phyloP scores from a whole-genome alignment of 2,329 filamentous ascomycete species.

The Cladophialophora psammophila region DNA sequence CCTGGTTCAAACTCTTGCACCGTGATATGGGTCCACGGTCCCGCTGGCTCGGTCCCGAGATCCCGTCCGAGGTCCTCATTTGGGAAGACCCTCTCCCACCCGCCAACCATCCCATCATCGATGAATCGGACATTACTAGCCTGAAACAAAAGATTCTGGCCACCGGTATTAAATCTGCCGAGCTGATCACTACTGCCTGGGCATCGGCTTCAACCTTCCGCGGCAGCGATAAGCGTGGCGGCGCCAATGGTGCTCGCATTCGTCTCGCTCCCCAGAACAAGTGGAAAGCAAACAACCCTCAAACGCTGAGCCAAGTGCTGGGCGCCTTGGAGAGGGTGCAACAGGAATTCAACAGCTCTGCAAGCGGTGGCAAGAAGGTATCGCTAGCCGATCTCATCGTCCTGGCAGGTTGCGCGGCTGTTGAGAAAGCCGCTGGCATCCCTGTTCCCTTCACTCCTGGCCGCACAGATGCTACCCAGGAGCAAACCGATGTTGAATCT shows the following conservation, averaged over 20 bases:
- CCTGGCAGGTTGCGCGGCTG: conserved; percentile 71
- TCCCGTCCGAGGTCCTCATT: conserved; percentile 71
- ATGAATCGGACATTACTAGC: conserved; percentile 67
- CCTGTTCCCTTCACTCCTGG: conserved; percentile 76
- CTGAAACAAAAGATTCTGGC: conserved; percentile 74
- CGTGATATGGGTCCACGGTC: conserved; percentile 76
- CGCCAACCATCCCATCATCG: conserved; percentile 64
- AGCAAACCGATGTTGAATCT: conserved; percentile 72
- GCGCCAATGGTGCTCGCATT: conserved; percentile 81
- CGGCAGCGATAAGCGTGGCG: conserved; percentile 79
- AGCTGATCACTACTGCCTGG: conserved; percentile 72
- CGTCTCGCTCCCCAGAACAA: conserved; percentile 74
- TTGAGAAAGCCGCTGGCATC: conserved; percentile 74
- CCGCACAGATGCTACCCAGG: conserved; percentile 73
- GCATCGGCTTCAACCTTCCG: conserved; percentile 76
- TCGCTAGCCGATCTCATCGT: conserved; percentile 82
- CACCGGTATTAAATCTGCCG: conserved; percentile 65
- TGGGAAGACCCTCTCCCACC: conserved; percentile 79
- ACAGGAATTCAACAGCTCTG: conserved; percentile 67
- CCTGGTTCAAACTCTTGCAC: conserved; percentile 85
- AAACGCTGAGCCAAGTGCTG: conserved; percentile 69
- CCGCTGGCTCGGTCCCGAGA: conserved; percentile 77
- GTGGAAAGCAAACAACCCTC: conserved; percentile 78
- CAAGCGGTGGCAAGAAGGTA: conserved; percentile 70
- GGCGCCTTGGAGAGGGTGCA: conserved; percentile 69